Conservation (phyloP, 2,329 filamentous ascomycete species). For the Aureobasidium namibiae region DNA sequence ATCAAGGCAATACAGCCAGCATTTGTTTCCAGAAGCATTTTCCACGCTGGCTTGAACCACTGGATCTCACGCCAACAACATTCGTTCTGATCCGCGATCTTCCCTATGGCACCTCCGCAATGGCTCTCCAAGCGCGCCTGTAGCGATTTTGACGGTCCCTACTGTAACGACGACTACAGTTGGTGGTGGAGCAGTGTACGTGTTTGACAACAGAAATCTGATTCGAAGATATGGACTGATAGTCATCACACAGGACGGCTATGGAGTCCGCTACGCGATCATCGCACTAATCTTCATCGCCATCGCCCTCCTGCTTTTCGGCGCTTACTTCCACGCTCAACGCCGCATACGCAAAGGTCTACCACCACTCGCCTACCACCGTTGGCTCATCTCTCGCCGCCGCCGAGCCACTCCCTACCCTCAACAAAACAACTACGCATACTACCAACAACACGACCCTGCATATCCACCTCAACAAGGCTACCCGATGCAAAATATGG, state of each 20-base stretch:
- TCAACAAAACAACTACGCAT: conserved; percentile 14
- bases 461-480: conserved; percentile 18
- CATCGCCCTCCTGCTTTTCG: conserved; percentile 54
- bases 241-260: conserved; percentile 43
- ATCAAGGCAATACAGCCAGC: not conserved
- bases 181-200: conserved; percentile 6
- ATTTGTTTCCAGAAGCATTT: not conserved
- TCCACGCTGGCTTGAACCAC: not conserved
- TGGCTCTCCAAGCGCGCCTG: not conserved
- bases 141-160: not conserved
- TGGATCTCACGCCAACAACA: not conserved
- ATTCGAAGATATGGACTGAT: not conserved
- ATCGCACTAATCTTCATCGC: conserved; percentile 54
- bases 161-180: not conserved
- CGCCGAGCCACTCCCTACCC: conserved; percentile 9
- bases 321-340: conserved; percentile 64
- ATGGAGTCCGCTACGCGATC: conserved; percentile 63
- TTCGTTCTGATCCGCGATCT: no score
- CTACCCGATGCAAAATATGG: conserved; percentile 17
- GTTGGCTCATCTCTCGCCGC: conserved; percentile 30
- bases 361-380: conserved; percentile 60
- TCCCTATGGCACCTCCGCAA: not conserved
- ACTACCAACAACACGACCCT: conserved; percentile 16
- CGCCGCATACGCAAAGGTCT: conserved; percentile 57
- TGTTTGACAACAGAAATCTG: not conserved